A percentile compares a stretch with the other conserved stretches of the same genome.
These are phyloP conservation scores for Daphne laureola DNA, from an alignment of 441 rosid species.

Conservation along the genomic window DNA sequence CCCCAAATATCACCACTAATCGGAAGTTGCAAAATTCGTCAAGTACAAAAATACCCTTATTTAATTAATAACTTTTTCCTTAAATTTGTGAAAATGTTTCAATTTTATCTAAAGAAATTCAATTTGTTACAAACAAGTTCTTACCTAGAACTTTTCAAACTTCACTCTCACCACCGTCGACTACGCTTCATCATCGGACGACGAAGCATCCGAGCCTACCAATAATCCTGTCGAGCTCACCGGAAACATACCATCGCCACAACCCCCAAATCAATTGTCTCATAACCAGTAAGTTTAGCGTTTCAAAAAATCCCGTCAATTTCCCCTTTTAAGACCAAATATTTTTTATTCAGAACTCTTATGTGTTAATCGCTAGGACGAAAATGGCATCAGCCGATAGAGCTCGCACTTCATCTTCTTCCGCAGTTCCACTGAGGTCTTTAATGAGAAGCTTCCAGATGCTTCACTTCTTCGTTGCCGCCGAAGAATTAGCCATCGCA, in stretches of 20 bases:
- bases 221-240: slow-evolving; percentile 7
- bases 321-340: not conserved
- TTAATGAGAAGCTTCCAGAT: slow-evolving; percentile 57
- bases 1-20: too few relatives aligned
- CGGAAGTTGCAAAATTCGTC: too few relatives aligned
- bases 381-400: slow-evolving; percentile 13
- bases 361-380: slow-evolving; percentile 21
- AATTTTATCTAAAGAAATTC: too few relatives aligned
- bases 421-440: slow-evolving; percentile 14
- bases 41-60: too few relatives aligned
- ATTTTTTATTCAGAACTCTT: not conserved
- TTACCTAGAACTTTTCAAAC: too few relatives aligned
- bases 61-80: too few relatives aligned
- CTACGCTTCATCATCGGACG: slow-evolving; percentile 62
- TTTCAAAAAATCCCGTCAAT: not conserved
- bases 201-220: slow-evolving; percentile 32
- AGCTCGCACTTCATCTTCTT: slow-evolving; percentile 14
- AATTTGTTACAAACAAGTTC: too few relatives aligned
- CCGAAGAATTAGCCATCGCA: too few relatives aligned
- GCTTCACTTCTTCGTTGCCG: slow-evolving; percentile 25
- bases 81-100: too few relatives aligned
- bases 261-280: not conserved
- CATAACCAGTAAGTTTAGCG: slow-evolving; percentile 21
- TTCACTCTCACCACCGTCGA: too few relatives aligned
- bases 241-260: slow-evolving; percentile 9